These are phyloP conservation scores for Yamadazyma paraphyllophila DNA, from an alignment of 805 yeast species.

Conservation along the genomic window DNA sequence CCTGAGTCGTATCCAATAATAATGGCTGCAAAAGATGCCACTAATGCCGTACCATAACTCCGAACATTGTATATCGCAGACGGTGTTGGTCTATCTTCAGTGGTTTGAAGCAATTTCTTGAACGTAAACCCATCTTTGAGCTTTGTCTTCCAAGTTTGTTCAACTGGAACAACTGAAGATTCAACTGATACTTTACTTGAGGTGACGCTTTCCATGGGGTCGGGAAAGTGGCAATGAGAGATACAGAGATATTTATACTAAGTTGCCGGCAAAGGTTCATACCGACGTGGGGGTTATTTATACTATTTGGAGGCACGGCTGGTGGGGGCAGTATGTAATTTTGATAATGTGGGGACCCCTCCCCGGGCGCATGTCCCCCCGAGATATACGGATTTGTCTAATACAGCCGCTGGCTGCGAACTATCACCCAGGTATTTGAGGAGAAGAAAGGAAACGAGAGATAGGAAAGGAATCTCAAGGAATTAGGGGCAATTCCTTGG, in stretches of 20 bases:
- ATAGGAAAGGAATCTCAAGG: too few species aligned
- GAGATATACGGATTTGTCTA: too few species aligned
- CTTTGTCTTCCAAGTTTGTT: conserved; percentile 1
- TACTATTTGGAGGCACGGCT: not conserved
- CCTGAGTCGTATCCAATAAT: conserved; percentile 58
- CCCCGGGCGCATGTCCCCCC: too few species aligned
- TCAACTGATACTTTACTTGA: conserved; percentile 2
- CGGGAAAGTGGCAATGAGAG: not conserved
- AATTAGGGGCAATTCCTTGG: too few species aligned
- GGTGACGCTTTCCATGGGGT: not conserved
- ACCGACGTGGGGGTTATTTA: conserved; percentile 1
- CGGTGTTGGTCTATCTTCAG: conserved; percentile 41
- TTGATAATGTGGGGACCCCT: too few species aligned
- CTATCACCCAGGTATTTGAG: too few species aligned
- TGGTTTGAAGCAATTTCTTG: conserved; percentile 24
- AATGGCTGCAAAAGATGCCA: conserved; percentile 49
- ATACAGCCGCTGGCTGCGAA: too few species aligned
- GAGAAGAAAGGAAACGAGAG: too few species aligned
- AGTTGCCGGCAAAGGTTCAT: not conserved
- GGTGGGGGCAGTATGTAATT: not conserved
- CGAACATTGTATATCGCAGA: conserved; percentile 34
- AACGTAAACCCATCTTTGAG: conserved; percentile 3
- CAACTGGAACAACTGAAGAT: not conserved
- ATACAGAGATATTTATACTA: not conserved
- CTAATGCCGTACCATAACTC: conserved; percentile 38